Evolutionary conservation across 495 filamentous ascomycete genomes (phyloP), one percentile per base, ranked within the genome.

Genomic region (Aspergillus funiculosus): DNA sequence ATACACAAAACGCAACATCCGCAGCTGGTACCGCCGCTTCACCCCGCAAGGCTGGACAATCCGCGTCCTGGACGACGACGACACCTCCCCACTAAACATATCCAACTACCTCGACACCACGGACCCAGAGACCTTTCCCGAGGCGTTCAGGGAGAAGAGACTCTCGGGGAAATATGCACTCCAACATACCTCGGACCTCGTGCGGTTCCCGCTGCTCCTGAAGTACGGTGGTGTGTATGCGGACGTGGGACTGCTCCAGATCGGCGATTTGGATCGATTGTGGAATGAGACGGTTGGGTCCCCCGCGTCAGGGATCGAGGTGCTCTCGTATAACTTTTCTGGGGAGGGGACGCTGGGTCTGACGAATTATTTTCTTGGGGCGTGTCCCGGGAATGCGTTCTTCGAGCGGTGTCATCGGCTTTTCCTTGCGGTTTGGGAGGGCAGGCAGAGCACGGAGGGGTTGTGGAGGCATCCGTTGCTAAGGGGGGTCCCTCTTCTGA

Each of bases 191-290:
- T 77, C 74, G 1, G 77, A 80, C 40, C 72, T 80, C 6, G 75
- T 79, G 11, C 71, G 77, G 17, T 77, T 59, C 41, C 77, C 77
- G 34, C 56, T 80, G 10, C 54, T 80, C 21, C 63, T 76, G 4
- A 68, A 63, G 40, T 76, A 78, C 49, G 76, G 77, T 22, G 77
- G 77, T 26, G 65, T 79, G 18, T 80, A 79, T 48, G 69, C 75
- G 0, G 76, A 80, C 49, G 76, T 73, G 0, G 76, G 75, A 0
- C 41, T 78, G 37, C 63, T 79, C 48, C 73, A 74, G 46, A 77
- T 79, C 47, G 76, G 76, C 5, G 76, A 79, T 54, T 43, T 80
- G 11, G 69, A 79, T 49, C 43, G 56, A 8, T 57, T 79, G 0
- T 80, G 74, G 74, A 55, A 57, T 46, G 44, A 62, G 32, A 76